Evolutionary conservation across 129 eudicot species (phyloP), one percentile per base, ranked within the genome.

Genomic region (Mikania micrantha): DNA sequence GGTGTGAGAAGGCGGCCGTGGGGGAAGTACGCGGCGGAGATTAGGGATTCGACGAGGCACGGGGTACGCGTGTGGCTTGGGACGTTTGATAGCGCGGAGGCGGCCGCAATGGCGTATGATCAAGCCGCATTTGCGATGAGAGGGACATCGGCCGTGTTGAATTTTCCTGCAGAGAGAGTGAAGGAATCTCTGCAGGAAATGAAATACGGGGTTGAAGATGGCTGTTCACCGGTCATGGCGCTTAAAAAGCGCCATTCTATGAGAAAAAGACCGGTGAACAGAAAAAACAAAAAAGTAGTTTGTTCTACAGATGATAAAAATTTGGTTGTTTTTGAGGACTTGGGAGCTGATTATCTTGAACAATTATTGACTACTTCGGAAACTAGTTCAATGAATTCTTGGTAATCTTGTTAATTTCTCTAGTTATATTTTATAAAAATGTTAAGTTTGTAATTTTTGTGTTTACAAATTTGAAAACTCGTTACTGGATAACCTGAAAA

Each of bases 11-110:
- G 97, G 49, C 84, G 97, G 64, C 97, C 97, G 5, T 90, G 97
- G 97, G 97, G 97, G n/a, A 90, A 87, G 47, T 90, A 40, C 48
- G 95, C 97, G 28, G 97, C 97, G 0, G 97, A 90, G 70, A 90
- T 90, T 9, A 29, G 97, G 22, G 97, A 90, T 45, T 85, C 92
- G 22, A 90, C 95, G 1, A 62, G 95, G 35, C 74, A 81, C 11
- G 97, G 97, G 0, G 71, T 80, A 1, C 58, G 97, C 17, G 95
- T 90, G 3, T 90, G 97, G 97, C 82, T 90, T 0, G 95, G 97
- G 3, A 90, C 97, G 56, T 90, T 90, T 21, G 97, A 85, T 35
- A 81, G 61, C n/a, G 95, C 91, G 0, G 91, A 90, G 73, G 90
- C 80, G 0, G 97, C 97, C 0, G 97, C 97, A 2, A 24, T 86